Evolutionary conservation across 495 filamentous ascomycete genomes (phyloP), one percentile per base, ranked within the genome.

Genomic region (Schizothecium vesticola): DNA sequence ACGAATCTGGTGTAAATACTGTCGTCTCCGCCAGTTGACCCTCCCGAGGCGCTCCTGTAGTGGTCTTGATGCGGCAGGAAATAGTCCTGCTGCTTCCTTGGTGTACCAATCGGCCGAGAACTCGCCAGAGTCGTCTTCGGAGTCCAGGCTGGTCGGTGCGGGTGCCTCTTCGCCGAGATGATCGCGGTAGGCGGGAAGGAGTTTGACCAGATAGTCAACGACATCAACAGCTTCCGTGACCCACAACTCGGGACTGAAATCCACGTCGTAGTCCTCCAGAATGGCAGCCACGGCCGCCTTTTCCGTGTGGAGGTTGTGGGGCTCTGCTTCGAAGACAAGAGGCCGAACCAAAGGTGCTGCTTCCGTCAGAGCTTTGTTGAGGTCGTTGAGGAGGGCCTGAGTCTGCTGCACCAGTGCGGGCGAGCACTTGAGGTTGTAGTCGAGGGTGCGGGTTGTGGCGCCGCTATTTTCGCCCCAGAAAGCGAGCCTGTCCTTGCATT

Each of bases 391-490:
- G 36, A 72, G 60, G 19, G 59, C 59, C 6, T 62, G 29, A 6
- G 63, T 65, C 63, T 65, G 63, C 9, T 55, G 62, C 21, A 33
- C n/a, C 7, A 68, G 26, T 11, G 5, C 36, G 6, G 60, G 64
- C 24, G 56, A 61, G 24, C 51, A 60, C 25, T 23, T 58, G 22
- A 73, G 56, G 21, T 56, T 36, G 56, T 71, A 63, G 66, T 73
- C 71, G 55, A 73, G 60, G 13, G 63, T 26, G 26, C 69, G 60
- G 26, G 61, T 61, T 2, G 61, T 66, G 9, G 71, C 71, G 1
- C 71, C 71, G 36, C 61, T 73, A 33, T 73, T 69, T 55, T 66
- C 36, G 57, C 71, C 71, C 71, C 71, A 73, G 10, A 43, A 26
- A 16, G 26, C 29, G 1, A 73, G 64, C 56, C 56, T 69, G 57